phyloP scores from a whole-genome alignment of 192 early-diverging fungal species.

The Backusella luteola region DNA sequence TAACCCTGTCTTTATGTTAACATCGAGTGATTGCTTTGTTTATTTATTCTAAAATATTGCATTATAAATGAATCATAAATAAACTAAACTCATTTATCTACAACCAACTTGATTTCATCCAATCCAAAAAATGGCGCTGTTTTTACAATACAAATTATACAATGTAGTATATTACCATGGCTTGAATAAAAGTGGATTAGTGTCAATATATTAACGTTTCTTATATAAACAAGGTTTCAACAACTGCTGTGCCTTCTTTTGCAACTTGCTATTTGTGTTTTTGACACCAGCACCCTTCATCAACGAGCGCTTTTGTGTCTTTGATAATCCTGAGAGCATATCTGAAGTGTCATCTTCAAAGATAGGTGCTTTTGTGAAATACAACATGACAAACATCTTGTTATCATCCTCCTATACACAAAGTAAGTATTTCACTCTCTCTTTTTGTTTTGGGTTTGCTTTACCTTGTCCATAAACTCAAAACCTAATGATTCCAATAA shows the following conservation, averaged over 20 bases:
- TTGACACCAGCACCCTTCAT: slow-evolving; percentile 31
- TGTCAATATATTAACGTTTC: slow-evolving; percentile 10
- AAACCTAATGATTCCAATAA: slow-evolving; percentile 78
- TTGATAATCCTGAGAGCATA: slow-evolving; percentile 34
- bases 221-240: slow-evolving; percentile 64
- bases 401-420: slow-evolving; percentile 65
- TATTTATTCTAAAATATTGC: not conserved
- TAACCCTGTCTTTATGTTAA: not conserved
- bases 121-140: not conserved
- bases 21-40: not conserved
- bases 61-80: not conserved
- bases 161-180: too few relatives aligned
- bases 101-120: not conserved
- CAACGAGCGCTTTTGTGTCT: slow-evolving; percentile 45
- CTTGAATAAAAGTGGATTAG: not conserved
- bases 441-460: not conserved
- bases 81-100: not conserved
- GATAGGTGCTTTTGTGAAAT: slow-evolving; percentile 63
- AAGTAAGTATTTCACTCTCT: not conserved
- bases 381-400: slow-evolving; percentile 95
- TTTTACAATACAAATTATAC: not conserved
- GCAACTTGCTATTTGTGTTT: slow-evolving; percentile 17
- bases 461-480: slow-evolving; percentile 65
- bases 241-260: slow-evolving; percentile 43
- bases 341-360: slow-evolving; percentile 23